Percentiles rank a stretch among this genome's conserved stretches.
phyloP scores from a whole-genome alignment of 441 rosid species.

The Euphorbia schlechtendalii region DNA sequence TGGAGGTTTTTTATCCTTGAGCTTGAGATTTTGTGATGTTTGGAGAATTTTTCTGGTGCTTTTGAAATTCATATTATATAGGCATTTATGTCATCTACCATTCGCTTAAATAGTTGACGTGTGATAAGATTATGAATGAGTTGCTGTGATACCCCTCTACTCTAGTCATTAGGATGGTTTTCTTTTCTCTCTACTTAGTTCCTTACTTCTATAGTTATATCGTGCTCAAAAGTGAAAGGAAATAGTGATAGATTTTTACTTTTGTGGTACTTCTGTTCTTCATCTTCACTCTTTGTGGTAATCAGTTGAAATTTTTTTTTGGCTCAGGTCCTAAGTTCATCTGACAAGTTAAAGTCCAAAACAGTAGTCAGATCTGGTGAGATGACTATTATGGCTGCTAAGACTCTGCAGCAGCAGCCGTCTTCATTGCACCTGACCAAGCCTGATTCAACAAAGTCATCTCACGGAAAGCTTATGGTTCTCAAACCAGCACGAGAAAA shows the following conservation, averaged over 20 bases:
- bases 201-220: neutral
- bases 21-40: neutral
- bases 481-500: slow-evolving; percentile 84
- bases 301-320: slow-evolving; percentile 15
- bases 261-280: neutral
- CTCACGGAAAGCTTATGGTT: slow-evolving; percentile 70
- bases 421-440: slow-evolving; percentile 39
- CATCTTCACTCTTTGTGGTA: neutral
- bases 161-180: neutral
- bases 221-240: neutral
- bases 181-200: neutral
- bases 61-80: neutral
- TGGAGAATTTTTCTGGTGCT: neutral
- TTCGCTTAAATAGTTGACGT: neutral
- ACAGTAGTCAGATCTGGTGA: slow-evolving; percentile 42
- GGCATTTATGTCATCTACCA: too few species aligned
- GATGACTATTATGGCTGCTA: slow-evolving; percentile 35
- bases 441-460: slow-evolving; percentile 48
- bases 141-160: neutral
- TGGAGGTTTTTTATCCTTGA: neutral
- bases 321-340: slow-evolving; percentile 47
- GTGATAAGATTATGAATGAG: neutral
- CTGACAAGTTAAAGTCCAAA: slow-evolving; percentile 61
- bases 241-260: neutral
- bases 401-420: slow-evolving; percentile 50